These are phyloP conservation scores for Diplodia corticola DNA, from an alignment of 2,329 filamentous ascomycete species.

Conservation along the genomic window DNA sequence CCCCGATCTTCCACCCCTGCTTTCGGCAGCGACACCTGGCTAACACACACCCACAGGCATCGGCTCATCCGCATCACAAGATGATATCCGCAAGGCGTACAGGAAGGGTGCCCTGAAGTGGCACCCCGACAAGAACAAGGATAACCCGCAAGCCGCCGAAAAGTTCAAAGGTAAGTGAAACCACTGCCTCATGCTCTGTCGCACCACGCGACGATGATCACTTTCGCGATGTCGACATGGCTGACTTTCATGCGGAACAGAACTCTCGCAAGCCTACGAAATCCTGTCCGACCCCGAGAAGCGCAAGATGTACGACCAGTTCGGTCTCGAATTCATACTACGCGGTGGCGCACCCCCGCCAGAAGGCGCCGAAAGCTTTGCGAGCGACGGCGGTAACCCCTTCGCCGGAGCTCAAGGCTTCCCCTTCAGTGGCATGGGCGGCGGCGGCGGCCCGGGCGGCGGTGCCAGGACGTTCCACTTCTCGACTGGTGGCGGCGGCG, in stretches of 20 bases:
- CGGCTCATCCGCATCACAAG: constrained; percentile 77
- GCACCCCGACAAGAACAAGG: constrained; percentile 98
- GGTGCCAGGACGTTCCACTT: constrained; percentile 64
- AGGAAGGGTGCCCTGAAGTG: constrained; percentile 86
- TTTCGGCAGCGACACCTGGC: not conserved
- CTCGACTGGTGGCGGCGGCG: constrained; percentile 55
- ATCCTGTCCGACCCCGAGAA: constrained; percentile 97
- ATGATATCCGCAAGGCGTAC: constrained; percentile 97
- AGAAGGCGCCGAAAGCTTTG: constrained; percentile 51
- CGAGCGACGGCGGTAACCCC: constrained; percentile 39
- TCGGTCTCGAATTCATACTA: constrained; percentile 87
- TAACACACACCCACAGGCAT: constrained; percentile 48
- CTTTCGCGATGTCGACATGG: not conserved
- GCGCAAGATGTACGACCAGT: constrained; percentile 92
- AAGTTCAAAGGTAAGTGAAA: constrained; percentile 76
- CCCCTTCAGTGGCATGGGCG: constrained; percentile 56
- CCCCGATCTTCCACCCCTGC: not conserved
- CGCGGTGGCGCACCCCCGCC: constrained; percentile 72
- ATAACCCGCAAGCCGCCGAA: constrained; percentile 79
- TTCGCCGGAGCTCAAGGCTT: constrained; percentile 49
- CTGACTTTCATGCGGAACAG: constrained; percentile 43
- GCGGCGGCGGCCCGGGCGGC: constrained; percentile 53
- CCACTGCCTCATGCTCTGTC: not conserved
- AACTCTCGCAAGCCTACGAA: constrained; percentile 96
- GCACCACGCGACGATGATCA: not conserved